phyloP scores from a whole-genome alignment of 139 green algal genomes.

The Marvania coccoides region DNA sequence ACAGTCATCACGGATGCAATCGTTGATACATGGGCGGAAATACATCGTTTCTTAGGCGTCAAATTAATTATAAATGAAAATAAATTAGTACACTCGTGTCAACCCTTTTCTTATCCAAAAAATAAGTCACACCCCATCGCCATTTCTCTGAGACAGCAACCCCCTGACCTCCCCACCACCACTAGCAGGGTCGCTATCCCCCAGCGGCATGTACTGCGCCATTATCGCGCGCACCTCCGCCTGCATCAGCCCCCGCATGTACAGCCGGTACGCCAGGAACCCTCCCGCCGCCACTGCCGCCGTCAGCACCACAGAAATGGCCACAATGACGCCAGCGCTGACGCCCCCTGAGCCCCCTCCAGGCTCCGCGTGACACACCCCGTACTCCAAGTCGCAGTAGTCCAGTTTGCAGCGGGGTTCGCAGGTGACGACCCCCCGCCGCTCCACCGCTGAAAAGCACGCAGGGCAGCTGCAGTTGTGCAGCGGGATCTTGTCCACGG shows the following conservation, averaged over 20 bases:
- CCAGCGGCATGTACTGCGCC: constrained; percentile 80
- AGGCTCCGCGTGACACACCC: constrained; percentile 18
- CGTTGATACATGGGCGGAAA: too few species aligned
- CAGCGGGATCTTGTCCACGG: constrained; percentile 9
- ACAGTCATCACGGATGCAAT: too few species aligned
- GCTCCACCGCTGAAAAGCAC: constrained; percentile 39
- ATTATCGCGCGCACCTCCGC: constrained; percentile 73
- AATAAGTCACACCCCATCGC: too few species aligned
- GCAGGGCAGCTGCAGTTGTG: constrained; percentile 43
- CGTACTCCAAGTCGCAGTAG: constrained; percentile 37
- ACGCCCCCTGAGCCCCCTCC: constrained; percentile 14
- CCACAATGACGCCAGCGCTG: constrained; percentile 20
- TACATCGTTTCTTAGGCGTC: too few species aligned
- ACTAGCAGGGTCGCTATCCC: too few species aligned
- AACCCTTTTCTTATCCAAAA: too few species aligned
- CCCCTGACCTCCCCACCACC: too few species aligned
- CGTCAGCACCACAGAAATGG: constrained; percentile 27
- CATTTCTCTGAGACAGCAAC: too few species aligned
- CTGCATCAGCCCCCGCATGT: constrained; percentile 38
- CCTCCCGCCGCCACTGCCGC: constrained; percentile 21
- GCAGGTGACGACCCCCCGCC: constrained; percentile 27
- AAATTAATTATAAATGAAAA: too few species aligned
- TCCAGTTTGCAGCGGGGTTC: constrained; percentile 43
- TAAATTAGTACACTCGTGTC: too few species aligned
- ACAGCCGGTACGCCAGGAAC: constrained; percentile 37